These are phyloP conservation scores for Oenanthe sinensis DNA, from an alignment of 129 eudicot species.

Conservation along the genomic window DNA sequence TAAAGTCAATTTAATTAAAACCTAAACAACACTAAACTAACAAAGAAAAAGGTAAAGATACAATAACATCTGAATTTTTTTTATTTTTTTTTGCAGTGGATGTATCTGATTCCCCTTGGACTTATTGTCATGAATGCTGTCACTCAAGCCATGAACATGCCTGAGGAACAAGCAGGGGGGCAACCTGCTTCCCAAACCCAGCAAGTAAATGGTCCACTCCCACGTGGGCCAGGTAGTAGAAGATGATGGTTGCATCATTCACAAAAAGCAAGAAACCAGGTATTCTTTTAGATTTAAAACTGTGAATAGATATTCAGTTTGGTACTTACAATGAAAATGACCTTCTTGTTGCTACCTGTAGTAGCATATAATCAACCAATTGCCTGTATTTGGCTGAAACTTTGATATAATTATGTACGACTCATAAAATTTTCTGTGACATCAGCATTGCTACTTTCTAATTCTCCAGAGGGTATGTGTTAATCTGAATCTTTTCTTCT, in stretches of 20 bases:
- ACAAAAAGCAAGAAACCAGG: background rate
- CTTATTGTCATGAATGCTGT: slow-evolving; percentile 84
- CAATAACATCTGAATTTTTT: background rate
- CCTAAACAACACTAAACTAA: background rate
- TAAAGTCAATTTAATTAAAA: background rate
- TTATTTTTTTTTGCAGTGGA: slow-evolving; percentile 54
- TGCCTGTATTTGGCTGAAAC: background rate
- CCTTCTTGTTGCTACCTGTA: background rate
- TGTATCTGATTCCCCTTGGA: slow-evolving; percentile 94
- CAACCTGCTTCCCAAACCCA: slow-evolving; percentile 58
- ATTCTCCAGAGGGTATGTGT: background rate
- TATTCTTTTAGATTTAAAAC: background rate
- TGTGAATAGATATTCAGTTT: background rate
- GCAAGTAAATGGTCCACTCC: slow-evolving; percentile 42
- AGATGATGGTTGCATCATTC: slow-evolving; percentile 43
- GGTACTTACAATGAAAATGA: background rate
- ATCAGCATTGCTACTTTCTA: background rate
- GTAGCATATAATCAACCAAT: background rate
- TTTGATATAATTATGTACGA: too few relatives aligned
- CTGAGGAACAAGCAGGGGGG: slow-evolving; percentile 75
- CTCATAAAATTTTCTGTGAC: background rate
- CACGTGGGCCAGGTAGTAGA: slow-evolving; percentile 58
- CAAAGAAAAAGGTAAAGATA: background rate
- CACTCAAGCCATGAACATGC: slow-evolving; percentile 91
- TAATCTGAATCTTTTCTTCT: background rate